Evolutionary conservation across 345 rosid species (phyloP).

Genomic region (Gossypium thurberi): DNA sequence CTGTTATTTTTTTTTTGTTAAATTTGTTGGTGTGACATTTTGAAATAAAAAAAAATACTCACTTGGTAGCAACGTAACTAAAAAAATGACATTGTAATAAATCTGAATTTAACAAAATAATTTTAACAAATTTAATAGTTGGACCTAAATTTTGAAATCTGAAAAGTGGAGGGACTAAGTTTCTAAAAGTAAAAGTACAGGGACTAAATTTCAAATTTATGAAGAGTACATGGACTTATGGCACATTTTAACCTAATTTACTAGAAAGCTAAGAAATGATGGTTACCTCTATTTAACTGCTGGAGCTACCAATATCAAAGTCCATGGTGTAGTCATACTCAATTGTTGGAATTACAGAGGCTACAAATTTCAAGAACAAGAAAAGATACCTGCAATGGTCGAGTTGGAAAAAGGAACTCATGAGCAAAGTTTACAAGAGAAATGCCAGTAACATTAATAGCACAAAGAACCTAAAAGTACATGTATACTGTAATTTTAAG

Average conservation of each 20-base stretch:
- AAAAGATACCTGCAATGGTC: conserved; percentile 60
- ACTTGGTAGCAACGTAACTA: conserved; percentile 38
- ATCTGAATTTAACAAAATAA: no score
- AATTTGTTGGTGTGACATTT: no score
- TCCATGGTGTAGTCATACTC: conserved; percentile 95
- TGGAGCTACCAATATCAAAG: conserved; percentile 89
- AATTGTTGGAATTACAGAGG: conserved; percentile 89
- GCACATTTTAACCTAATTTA: no score
- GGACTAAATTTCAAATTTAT: conserved; percentile 58
- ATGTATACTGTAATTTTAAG: background rate
- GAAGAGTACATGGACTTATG: no score
- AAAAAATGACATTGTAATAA: no score
- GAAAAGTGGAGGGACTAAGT: no score
- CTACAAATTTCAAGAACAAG: conserved; percentile 86
- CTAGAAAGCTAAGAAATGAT: background rate
- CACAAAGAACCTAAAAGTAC: background rate
- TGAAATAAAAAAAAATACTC: conserved; percentile 27
- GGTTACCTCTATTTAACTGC: conserved; percentile 38
- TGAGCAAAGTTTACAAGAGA: background rate
- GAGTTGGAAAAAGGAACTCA: background rate
- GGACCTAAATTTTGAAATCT: no score
- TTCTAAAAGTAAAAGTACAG: conserved; percentile 35
- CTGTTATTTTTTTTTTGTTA: no score
- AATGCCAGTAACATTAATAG: background rate
- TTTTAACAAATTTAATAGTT: no score